Evolutionary conservation across 1,284 basidiomycete species (phyloP), one percentile per base, ranked within the genome.

Genomic region (Phaffia rhodozyma): DNA sequence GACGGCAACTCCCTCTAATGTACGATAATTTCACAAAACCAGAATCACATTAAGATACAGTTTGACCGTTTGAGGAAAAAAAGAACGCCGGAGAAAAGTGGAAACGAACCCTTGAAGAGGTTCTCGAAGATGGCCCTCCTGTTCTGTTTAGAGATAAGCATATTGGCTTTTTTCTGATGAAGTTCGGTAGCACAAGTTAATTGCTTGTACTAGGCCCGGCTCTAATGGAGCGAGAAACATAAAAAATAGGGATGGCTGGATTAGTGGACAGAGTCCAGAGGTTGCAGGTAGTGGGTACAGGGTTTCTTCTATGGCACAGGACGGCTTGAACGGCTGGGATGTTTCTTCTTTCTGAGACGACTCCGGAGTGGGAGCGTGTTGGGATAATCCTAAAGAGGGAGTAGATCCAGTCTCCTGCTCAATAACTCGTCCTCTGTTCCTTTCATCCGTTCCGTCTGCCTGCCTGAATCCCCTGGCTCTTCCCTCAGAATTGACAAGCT

Each of bases 1-100:
- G 76, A 98, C 94, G 75, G 97, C 82, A 70, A 97, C 96, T 74
- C 96, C 94, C 87, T 97, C 89, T 91, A 69, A 11, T 49, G 34
- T 11, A 34, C 47, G 30, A 30, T 29, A 23, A 34, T 32, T 43
- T 30, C 47, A 61, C 9, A 23, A 16, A 29, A 53, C 18, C 38
- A 49, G 30, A 49, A 27, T 11, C 38, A 2, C 13, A 16, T 30
- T n/a, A 50, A 43, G 21, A 25, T 29, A n/a, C 29, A 38, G 25
- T 21, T 60, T 38, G 49, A 32, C 20, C 21, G 27, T 4, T 16
- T 9, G 48, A 63, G 20, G 56, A 5, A 21, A 29, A 55, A 23
- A 11, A 21, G 30, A 25, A 20, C 7, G 29, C 23, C 21, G 23
- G 47, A 32, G 7, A 48, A n/a, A 27, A 53, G 13, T 1, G 32